These are phyloP conservation scores for Verticillium dahliae DNA, from an alignment of 2,329 filamentous ascomycete species.

Conservation along the genomic window DNA sequence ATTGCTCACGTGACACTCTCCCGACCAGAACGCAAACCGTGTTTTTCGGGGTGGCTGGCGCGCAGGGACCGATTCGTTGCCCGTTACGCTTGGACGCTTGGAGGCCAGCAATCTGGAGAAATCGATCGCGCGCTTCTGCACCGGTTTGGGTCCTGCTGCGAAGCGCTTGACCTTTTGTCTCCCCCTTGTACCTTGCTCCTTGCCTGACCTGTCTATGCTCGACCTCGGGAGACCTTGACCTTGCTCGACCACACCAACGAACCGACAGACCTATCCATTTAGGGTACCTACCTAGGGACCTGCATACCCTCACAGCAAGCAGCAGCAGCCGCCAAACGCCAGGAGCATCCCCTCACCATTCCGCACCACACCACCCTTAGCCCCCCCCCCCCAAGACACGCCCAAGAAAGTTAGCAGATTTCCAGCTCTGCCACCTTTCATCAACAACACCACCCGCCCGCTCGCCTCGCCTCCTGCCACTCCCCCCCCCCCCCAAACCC, in stretches of 20 bases:
- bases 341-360: background rate
- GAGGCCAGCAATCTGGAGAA: background rate
- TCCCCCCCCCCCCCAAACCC: background rate
- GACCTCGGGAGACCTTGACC: no score
- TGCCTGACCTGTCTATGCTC: no score
- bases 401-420: no score
- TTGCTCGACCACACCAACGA: no score
- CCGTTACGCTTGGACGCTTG: background rate
- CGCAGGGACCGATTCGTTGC: background rate
- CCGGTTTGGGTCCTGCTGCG: background rate
- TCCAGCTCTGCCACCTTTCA: background rate
- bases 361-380: background rate
- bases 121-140: background rate
- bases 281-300: no score
- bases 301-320: no score
- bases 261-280: no score
- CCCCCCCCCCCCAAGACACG: no score
- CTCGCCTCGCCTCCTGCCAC: background rate
- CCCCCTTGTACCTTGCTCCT: no score
- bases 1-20: background rate
- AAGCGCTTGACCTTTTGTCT: background rate
- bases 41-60: constrained; percentile 2
- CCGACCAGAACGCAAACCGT: background rate
- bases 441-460: no score
- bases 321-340: background rate